Evolutionary conservation across 1,284 basidiomycete genomes (phyloP), one percentile per base, ranked within the genome.

Genomic region (Mixia osmundae): DNA sequence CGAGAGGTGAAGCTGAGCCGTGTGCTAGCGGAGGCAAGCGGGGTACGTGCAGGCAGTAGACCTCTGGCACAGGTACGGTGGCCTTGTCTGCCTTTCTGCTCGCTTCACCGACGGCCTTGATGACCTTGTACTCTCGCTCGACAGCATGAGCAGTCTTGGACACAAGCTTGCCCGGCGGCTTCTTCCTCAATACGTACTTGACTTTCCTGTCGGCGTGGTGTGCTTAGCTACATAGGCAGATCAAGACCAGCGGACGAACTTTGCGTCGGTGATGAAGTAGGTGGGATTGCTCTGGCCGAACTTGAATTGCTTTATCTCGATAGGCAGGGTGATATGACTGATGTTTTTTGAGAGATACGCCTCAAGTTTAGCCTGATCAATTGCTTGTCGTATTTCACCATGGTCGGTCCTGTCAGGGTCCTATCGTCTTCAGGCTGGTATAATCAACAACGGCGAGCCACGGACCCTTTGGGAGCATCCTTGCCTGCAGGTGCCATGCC

Each of bases 111-210:
- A 91, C 59, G 1, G 80, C 76, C 22, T 61, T 57, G 14, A 94
- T 64, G 46, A 91, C 71, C 20, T 65, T 66, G 58, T 74, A 91
- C 61, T 94, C 87, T 30, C 87, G 70, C 53, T 94, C 87, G 32
- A 95, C 70, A 51, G 87, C 78, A 54, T 95, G 87, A 0, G 87
- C 87, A 1, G 85, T 94, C 35, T 70, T 63, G 1, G 77, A 79
- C 11, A 95, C 60, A 1, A 94, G 68, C 29, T 71, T 61, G 0
- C 87, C 87, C 0, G 73, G 71, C n/a, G 87, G 87, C 53, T 91
- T 89, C 56, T 91, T 85, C 22, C 87, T 75, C 33, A 94, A 62
- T 2, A 95, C 87, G 46, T 71, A 82, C n/a, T 67, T 68, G 36
- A 43, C 33, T 28, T 36, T 37, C 4, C 54, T 63, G 27, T 64